These are phyloP conservation scores for Cardamine resedifolia DNA, from an alignment of 345 rosid species.

Conservation along the genomic window DNA sequence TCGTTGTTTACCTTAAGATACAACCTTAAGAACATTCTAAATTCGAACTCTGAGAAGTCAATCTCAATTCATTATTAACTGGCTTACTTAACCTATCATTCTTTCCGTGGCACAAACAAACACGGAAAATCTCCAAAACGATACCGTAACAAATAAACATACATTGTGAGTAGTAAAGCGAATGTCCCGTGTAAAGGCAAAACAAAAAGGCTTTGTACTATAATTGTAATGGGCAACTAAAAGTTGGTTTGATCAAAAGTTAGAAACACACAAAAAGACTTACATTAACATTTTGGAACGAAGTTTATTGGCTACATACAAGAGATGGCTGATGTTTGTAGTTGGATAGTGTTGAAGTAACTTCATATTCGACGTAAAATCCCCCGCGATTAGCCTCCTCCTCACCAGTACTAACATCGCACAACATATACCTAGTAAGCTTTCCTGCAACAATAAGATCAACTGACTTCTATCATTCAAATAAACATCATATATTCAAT, in stretches of 20 bases:
- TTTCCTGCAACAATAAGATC: slow-evolving; percentile 59
- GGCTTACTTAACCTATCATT: not conserved
- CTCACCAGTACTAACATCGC: slow-evolving; percentile 90
- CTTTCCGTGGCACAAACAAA: not conserved
- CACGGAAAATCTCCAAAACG: not conserved
- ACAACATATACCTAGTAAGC: slow-evolving; percentile 86
- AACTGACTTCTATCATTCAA: not conserved
- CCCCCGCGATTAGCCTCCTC: slow-evolving; percentile 40
- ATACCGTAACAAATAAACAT: not conserved
- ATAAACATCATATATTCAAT: not conserved
- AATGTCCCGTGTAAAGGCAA: slow-evolving; percentile 10
- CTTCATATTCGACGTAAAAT: slow-evolving; percentile 71
- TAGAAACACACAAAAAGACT: not conserved
- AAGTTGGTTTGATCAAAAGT: not conserved
- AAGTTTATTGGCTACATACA: slow-evolving; percentile 89
- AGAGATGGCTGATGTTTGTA: slow-evolving; percentile 77
- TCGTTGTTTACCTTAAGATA: not conserved
- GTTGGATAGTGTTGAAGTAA: slow-evolving; percentile 81
- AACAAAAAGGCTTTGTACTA: not conserved
- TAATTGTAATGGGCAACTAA: slow-evolving; percentile 17
- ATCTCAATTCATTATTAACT: not conserved
- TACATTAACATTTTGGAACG: slow-evolving; percentile 46
- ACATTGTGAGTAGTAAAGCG: not conserved
- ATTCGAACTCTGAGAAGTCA: not conserved
- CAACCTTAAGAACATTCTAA: too few species aligned